phyloP scores from a whole-genome alignment of 768 basidiomycete species.

The Collybia mongolica region DNA sequence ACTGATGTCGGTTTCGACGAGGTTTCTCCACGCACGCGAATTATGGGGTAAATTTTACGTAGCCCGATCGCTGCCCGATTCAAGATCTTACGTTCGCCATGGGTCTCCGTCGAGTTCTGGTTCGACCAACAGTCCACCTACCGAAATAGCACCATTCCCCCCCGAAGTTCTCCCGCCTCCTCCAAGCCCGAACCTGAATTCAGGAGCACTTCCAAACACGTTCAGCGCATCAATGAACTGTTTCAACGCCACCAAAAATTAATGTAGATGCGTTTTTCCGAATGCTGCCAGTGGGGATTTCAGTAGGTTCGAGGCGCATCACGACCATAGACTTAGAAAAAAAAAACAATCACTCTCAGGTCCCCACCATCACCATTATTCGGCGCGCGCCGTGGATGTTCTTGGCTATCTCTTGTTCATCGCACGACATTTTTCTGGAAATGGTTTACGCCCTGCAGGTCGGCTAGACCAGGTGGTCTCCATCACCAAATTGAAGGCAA shows the following conservation, averaged over 20 bases:
- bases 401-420: background rate
- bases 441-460: too few species aligned
- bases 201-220: background rate
- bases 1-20: slow-evolving; percentile 25
- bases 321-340: too few species aligned
- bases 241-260: background rate
- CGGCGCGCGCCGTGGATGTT: background rate
- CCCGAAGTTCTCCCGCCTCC: slow-evolving; percentile 16
- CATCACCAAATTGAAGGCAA: too few species aligned
- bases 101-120: background rate
- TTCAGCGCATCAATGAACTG: background rate
- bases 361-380: background rate
- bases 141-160: slow-evolving; percentile 12
- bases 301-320: too few species aligned
- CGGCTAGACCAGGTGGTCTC: too few species aligned
- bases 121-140: slow-evolving; percentile 1
- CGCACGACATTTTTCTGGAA: too few species aligned
- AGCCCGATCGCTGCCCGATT: slow-evolving; percentile 8
- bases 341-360: background rate
- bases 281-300: too few species aligned
- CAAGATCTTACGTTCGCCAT: background rate
- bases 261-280: too few species aligned
- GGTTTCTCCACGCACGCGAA: slow-evolving; percentile 22
- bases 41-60: slow-evolving; percentile 11
- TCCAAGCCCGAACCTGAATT: slow-evolving; percentile 4